phyloP scores from a whole-genome alignment of 371 early-diverging fungal genomes.

The Mucor circinelloides region DNA sequence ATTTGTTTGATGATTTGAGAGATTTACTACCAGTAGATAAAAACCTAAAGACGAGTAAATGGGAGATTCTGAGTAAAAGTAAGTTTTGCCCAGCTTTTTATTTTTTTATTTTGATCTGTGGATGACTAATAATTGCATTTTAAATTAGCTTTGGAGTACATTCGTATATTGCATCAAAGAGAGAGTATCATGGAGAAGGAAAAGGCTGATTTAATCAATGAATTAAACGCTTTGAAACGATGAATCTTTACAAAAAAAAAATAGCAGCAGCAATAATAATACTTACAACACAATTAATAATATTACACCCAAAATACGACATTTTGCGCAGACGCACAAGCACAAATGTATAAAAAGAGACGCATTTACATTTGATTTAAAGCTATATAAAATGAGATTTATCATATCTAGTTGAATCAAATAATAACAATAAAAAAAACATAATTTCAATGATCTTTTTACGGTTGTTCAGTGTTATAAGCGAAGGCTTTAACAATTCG shows the following conservation, averaged over 20 bases:
- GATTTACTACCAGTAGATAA: conserved; percentile 68
- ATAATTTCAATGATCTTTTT: neutral
- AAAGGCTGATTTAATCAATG: conserved; percentile 20
- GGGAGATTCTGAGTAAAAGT: conserved; percentile 80
- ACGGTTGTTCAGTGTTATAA: neutral
- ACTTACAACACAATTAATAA: neutral
- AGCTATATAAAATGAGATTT: too few relatives aligned
- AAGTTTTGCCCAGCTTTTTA: conserved; percentile 1
- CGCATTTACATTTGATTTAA: neutral
- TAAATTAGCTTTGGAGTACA: conserved; percentile 24
- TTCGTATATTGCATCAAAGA: conserved; percentile 20
- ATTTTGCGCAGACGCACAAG: neutral
- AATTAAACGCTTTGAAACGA: conserved; percentile 17
- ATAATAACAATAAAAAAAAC: neutral
- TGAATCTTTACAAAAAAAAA: neutral
- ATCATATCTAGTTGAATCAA: too few relatives aligned
- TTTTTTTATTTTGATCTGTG: neutral
- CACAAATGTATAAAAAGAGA: neutral
- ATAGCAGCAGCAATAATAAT: neutral
- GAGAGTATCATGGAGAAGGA: conserved; percentile 23
- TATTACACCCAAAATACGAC: neutral
- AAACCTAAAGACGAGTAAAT: conserved; percentile 72
- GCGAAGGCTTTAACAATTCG: neutral
- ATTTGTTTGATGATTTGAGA: conserved; percentile 76
- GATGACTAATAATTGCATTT: neutral